These are phyloP conservation scores for Isabelozyma rhagii DNA, from an alignment of 805 yeast species.

Conservation along the genomic window DNA sequence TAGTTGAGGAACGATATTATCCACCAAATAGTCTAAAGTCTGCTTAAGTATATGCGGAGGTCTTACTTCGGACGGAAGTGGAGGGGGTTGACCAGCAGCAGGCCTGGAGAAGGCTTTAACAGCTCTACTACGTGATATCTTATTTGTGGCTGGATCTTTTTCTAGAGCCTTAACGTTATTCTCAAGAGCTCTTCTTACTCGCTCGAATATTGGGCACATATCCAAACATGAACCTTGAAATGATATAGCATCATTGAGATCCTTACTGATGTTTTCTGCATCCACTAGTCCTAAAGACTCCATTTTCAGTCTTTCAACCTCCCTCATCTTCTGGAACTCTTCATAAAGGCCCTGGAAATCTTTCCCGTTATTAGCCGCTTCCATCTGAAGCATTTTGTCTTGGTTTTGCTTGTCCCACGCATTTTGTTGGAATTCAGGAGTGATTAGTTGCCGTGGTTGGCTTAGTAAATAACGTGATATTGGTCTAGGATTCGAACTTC, in stretches of 20 bases:
- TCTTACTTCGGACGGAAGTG: constrained; percentile 94
- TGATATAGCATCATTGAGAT: constrained; percentile 80
- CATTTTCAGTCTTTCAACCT: constrained; percentile 72
- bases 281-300: constrained; percentile 81
- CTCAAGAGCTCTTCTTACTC: constrained; percentile 82
- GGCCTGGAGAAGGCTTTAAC: constrained; percentile 94
- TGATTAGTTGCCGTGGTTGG: constrained; percentile 33
- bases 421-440: constrained; percentile 33
- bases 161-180: constrained; percentile 82
- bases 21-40: constrained; percentile 71
- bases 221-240: constrained; percentile 87
- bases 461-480: constrained; percentile 32
- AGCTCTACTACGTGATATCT: constrained; percentile 59
- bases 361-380: constrained; percentile 36
- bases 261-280: constrained; percentile 76
- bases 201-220: constrained; percentile 94
- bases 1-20: constrained; percentile 56
- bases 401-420: constrained; percentile 82
- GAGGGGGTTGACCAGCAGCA: constrained; percentile 98
- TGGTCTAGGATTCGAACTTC: constrained; percentile 17
- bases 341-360: constrained; percentile 76
- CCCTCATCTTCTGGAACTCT: constrained; percentile 69
- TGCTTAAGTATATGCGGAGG: constrained; percentile 74
- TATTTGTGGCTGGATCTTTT: constrained; percentile 52
- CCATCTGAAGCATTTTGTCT: constrained; percentile 51